Base-by-base conservation (phyloP, 257 asterid species). In the Mentha longifolia region DNA sequence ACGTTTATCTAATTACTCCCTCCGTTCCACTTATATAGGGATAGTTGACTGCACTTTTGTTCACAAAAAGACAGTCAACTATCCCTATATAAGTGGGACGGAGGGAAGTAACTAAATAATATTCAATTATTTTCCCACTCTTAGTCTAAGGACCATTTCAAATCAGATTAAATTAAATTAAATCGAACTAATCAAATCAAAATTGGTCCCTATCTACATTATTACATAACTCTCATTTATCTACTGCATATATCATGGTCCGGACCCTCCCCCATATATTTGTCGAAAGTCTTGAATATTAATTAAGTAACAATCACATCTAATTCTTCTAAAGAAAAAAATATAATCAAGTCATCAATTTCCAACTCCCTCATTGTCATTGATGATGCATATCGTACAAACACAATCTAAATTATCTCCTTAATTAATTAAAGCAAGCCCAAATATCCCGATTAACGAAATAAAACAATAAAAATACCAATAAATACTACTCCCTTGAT, bases 61-160 rank as follows among this genome's bases (percentile, higher is more conserved):
- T n/a, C n/a, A n/a, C n/a, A n/a, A n/a, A n/a, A n/a, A n/a, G n/a
- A n/a, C n/a, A n/a, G n/a, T n/a, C n/a, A n/a, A n/a, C n/a, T n/a
- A n/a, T n/a, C n/a, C n/a, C n/a, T n/a, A n/a, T n/a, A n/a, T n/a
- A n/a, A n/a, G n/a, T n/a, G n/a, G n/a, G n/a, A n/a, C n/a, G n/a
- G n/a, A n/a, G n/a, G n/a, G n/a, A n/a, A n/a, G n/a, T n/a, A n/a
- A n/a, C n/a, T n/a, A n/a, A n/a, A n/a, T n/a, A 51, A 43, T 52
- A 68, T 16, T 5, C 20, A 33, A 60, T 33, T 6, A 16, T 37
- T 31, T 37, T 30, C 45, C 28, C 19, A 22, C 25, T 22, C 22
- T 22, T 46, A 76, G 68, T 56, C 20, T 35, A 1, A 0, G 58
- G 80, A 64, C 69, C 64, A 64, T 57, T 70, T 70, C 73, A 64